phyloP scores from a whole-genome alignment of 352 stramenopile genomes.

The Plasmopara viticola region DNA sequence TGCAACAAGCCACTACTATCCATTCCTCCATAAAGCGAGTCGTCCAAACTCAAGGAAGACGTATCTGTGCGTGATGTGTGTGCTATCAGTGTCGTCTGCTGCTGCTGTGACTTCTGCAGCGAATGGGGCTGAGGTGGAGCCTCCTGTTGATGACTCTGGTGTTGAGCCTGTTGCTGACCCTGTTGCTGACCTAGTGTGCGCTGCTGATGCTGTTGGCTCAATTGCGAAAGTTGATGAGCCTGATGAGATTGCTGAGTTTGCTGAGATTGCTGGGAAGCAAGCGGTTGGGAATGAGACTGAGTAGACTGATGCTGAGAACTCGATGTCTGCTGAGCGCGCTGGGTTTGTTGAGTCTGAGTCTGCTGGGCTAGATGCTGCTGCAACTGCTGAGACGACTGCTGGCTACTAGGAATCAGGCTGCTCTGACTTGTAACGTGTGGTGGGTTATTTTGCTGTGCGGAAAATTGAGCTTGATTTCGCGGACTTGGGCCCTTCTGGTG shows the following conservation, averaged over 20 bases:
- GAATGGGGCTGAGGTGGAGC: constrained; percentile 15
- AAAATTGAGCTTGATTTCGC: constrained; percentile 25
- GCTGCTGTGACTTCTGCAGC: constrained; percentile 19
- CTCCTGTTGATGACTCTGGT: constrained; percentile 21
- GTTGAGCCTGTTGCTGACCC: constrained; percentile 6
- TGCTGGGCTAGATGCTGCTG: constrained; percentile 20
- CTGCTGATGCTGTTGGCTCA: constrained; percentile 27
- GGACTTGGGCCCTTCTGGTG: constrained; percentile 20
- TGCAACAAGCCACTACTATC: constrained; percentile 44
- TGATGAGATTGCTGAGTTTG: neutral
- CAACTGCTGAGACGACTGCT: constrained; percentile 23
- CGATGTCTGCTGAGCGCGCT: constrained; percentile 15
- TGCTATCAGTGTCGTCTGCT: constrained; percentile 20
- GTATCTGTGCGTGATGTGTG: constrained; percentile 32
- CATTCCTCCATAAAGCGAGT: constrained; percentile 55
- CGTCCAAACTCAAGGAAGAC: constrained; percentile 47
- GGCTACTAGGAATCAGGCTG: constrained; percentile 8
- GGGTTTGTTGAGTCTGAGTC: constrained; percentile 23
- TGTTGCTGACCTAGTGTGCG: constrained; percentile 18
- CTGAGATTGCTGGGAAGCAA: constrained; percentile 18
- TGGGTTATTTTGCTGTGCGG: constrained; percentile 20
- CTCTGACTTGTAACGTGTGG: constrained; percentile 23
- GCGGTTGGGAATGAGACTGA: constrained; percentile 18
- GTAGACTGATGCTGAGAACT: constrained; percentile 10
- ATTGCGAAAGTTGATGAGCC: constrained; percentile 19